Evolutionary conservation across 2,329 filamentous ascomycete genomes (phyloP), one percentile per base, ranked within the genome.

Genomic region (Eutypa lata): DNA sequence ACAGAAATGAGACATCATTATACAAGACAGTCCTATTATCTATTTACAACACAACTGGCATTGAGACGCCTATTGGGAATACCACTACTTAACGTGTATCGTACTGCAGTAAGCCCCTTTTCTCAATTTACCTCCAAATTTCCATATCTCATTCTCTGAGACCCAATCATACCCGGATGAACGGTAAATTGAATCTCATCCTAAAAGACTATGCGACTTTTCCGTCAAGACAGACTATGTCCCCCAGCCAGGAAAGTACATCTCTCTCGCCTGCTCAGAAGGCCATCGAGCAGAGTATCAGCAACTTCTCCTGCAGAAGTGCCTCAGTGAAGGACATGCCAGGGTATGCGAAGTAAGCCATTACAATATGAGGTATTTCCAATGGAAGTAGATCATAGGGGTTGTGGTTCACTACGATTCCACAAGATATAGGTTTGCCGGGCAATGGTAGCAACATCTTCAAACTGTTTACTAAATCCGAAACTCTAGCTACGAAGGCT

Each of bases 401-500:
- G n/a, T n/a, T n/a, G n/a, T n/a, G n/a, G n/a, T n/a, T n/a, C n/a
- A n/a, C n/a, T n/a, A n/a, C n/a, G n/a, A n/a, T 24, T 3, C 19
- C 3, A 13, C 16, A 13, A 55, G 58, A 42, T 52, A 59, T 19
- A 79, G 78, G 59, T 78, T 80, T 53, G 75, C 75, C 2, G 75
- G 76, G 7, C 74, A 80, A 58, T 79, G 76, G 75, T 78, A 74
- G n/a, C 57, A 73, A 72, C 64, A 73, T 77, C 14, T 73, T 74
- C 0, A 75, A 69, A 57, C 62, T 75, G 7, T 72, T 77, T 63
- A 63, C 68, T 14, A 65, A 58, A 2, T 70, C 70, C 1, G 57
- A 64, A 48, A 77, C 75, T 0, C 61, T 76, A 8, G 70, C 68
- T 38, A 75, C 71, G 0, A 69, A 78, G 60, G 61, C 76, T 3